phyloP scores from a whole-genome alignment of 2,329 filamentous ascomycete species.

The Fusarium sp. region DNA sequence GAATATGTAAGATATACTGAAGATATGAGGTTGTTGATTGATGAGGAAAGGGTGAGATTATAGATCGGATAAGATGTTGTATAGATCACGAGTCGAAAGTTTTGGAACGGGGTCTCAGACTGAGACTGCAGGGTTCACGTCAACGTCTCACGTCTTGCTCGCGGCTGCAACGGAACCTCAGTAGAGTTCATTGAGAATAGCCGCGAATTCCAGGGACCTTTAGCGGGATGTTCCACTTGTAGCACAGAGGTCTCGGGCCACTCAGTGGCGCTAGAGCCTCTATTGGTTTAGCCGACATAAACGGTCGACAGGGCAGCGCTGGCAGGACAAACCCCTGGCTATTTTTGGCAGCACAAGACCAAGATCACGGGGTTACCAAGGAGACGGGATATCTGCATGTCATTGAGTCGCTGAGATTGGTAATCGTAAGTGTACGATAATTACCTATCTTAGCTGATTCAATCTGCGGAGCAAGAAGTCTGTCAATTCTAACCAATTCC shows the following conservation, averaged over 20 bases:
- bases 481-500: not conserved
- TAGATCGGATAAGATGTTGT: slow-evolving; percentile 7
- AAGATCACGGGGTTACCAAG: slow-evolving; percentile 1
- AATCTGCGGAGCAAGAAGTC: not conserved
- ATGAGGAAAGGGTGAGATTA: slow-evolving; percentile 1
- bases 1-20: not conserved
- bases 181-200: not conserved
- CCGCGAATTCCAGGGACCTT: slow-evolving; percentile 32
- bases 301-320: slow-evolving; percentile 10
- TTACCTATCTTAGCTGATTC: not conserved
- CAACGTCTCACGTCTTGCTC: slow-evolving; percentile 16
- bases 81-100: slow-evolving; percentile 9
- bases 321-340: slow-evolving; percentile 33
- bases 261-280: slow-evolving; percentile 21
- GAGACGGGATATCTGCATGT: slow-evolving; percentile 19
- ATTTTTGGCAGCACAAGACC: slow-evolving; percentile 20
- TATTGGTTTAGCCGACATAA: slow-evolving; percentile 22
- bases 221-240: slow-evolving; percentile 30
- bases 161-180: slow-evolving; percentile 31
- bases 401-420: slow-evolving; percentile 18
- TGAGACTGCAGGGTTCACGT: slow-evolving; percentile 18
- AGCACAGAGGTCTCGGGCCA: slow-evolving; percentile 21
- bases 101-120: not conserved
- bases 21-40: not conserved
- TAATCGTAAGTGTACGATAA: not conserved